Base-by-base conservation (phyloP, 257 asterid species). In the Fraxinus pennsylvanica region DNA sequence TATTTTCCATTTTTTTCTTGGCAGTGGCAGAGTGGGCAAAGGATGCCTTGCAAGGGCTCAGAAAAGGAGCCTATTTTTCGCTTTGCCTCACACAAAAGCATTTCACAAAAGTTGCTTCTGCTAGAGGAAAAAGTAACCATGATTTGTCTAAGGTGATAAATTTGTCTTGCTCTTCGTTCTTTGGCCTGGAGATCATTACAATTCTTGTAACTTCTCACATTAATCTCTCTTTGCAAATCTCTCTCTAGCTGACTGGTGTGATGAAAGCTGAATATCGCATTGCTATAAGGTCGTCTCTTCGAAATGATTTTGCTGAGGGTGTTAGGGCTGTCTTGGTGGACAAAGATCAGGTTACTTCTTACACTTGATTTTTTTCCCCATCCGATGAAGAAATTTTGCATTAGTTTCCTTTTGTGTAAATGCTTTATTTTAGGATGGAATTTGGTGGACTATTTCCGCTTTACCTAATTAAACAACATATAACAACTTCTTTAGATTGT, bases 1-100 rank as follows among this genome's bases (percentile, higher is more conserved):
- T 65, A 52, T 45, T 72, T 72, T 43, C 38, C 22, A 61, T 29
- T 70, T 19, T 50, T 39, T 27, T 9, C 47, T 80, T 63, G 71
- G 68, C 94, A 95, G 99, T 91, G 91, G 94, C 97, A 10, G 97
- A 88, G 78, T 93, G 99, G 99, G 99, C 98, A 8, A 90, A 88
- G 85, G 99, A 95, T 80, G 97, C 99, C 77, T 75, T 91, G 83
- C 96, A 90, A 88, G 99, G 98, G 84, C 88, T 95, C 27, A 85
- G 74, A 81, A 91, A 91, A 89, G 99, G 98, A 73, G 97, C 97
- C 68, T 97, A 98, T 30, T 95, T 93, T 86, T 95, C 99, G 77
- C 97, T 95, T 75, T 84, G 80, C 86, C 96, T 95, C 79, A 90
- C 99, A 3, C 86, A 88, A 57, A 78, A 84, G 78, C 88, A 91